Evolutionary conservation across 2,329 filamentous ascomycete species (phyloP).

Genomic region (Dactylellina sp.): DNA sequence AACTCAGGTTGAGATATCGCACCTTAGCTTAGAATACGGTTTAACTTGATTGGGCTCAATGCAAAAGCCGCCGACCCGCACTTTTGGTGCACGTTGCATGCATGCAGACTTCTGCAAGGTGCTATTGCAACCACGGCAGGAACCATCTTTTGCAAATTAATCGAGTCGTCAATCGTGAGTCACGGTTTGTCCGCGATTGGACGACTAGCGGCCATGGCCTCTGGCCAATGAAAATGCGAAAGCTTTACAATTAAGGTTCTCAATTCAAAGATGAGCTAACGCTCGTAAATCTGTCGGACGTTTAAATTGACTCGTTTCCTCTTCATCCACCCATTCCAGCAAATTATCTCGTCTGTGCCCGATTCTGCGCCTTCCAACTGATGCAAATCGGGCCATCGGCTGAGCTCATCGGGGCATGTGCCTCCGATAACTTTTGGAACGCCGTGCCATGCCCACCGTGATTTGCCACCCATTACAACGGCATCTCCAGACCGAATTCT

Average conservation of each 20-base stretch:
- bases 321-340: slow-evolving; percentile 88
- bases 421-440: slow-evolving; percentile 85
- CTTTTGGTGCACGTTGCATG: slow-evolving; percentile 8
- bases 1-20: background rate
- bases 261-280: background rate
- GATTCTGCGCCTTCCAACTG: slow-evolving; percentile 67
- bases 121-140: too few relatives aligned
- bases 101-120: background rate
- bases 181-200: slow-evolving; percentile 25
- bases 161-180: slow-evolving; percentile 15
- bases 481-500: slow-evolving; percentile 85
- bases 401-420: slow-evolving; percentile 81
- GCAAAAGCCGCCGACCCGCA: slow-evolving; percentile 20
- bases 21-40: too few relatives aligned
- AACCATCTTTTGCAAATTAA: too few relatives aligned
- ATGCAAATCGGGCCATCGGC: slow-evolving; percentile 70
- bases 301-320: slow-evolving; percentile 92
- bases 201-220: slow-evolving; percentile 5
- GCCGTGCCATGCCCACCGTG: slow-evolving; percentile 93
- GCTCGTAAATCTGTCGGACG: slow-evolving; percentile 81
- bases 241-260: background rate
- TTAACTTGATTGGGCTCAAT: too few relatives aligned
- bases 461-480: slow-evolving; percentile 85
- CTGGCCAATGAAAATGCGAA: slow-evolving; percentile 9
- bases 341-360: slow-evolving; percentile 64